Percentiles rank a stretch among this genome's conserved stretches.
Evolutionary conservation across 2,329 filamentous ascomycete genomes (phyloP).

Genomic region (Pleoardoris graminearum): DNA sequence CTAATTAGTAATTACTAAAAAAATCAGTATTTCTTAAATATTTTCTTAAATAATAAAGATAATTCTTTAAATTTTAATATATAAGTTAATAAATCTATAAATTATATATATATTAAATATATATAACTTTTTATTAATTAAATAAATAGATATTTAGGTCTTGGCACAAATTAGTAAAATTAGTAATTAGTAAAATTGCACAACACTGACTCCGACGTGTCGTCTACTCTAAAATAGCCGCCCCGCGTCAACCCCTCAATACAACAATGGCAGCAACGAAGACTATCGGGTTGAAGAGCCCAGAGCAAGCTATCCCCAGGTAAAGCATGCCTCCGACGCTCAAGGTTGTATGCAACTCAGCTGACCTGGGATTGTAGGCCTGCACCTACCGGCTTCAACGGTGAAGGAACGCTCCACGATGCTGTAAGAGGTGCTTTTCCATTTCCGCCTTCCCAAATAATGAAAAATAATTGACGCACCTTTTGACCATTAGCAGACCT

Average conservation of each 20-base stretch:
- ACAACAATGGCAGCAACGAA: not conserved
- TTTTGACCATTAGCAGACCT: constrained; percentile 45
- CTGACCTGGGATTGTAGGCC: constrained; percentile 19
- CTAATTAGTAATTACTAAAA: no score
- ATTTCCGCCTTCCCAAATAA: not conserved
- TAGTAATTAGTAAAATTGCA: no score
- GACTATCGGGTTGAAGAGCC: constrained; percentile 20
- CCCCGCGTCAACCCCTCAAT: not conserved
- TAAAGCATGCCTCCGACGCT: constrained; percentile 6
- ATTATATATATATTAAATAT: no score
- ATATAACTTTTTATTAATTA: no score
- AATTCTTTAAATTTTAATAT: no score
- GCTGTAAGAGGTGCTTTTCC: constrained; percentile 44
- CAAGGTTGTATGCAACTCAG: not conserved
- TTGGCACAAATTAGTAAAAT: no score
- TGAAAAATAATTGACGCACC: not conserved
- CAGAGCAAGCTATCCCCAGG: constrained; percentile 24
- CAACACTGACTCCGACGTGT: no score
- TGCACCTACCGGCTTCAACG: constrained; percentile 36
- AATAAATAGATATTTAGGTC: no score
- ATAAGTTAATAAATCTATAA: no score
- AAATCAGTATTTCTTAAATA: no score
- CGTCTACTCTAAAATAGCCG: not conserved
- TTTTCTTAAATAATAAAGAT: no score
- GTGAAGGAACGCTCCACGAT: constrained; percentile 28